Percentiles rank a stretch among this genome's conserved stretches.
Conservation (phyloP, 2,329 filamentous ascomycete genomes). For the Colletotrichum neosansevieriae region DNA sequence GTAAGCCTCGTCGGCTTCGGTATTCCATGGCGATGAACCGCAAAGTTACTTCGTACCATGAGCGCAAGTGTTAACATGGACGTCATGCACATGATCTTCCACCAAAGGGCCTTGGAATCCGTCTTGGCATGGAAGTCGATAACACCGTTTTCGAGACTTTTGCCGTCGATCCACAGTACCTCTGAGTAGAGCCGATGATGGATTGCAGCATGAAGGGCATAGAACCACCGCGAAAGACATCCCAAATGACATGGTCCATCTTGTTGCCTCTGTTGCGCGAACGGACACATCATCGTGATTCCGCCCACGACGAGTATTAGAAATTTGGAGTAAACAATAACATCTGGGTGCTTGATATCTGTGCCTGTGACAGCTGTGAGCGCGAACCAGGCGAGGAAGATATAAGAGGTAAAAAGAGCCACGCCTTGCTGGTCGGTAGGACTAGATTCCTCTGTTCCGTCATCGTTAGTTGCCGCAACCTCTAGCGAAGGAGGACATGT, state of each 20-base stretch:
- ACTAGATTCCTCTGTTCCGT: background rate
- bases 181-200: background rate
- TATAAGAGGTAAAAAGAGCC: background rate
- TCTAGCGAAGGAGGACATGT: background rate
- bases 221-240: background rate
- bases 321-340: background rate
- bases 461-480: background rate
- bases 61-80: background rate
- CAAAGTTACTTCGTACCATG: background rate
- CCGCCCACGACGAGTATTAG: background rate
- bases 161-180: background rate
- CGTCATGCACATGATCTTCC: background rate
- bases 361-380: background rate
- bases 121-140: constrained; percentile 4
- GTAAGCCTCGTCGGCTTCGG: constrained; percentile 2
- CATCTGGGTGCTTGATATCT: background rate
- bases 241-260: background rate
- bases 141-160: constrained; percentile 1
- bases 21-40: background rate
- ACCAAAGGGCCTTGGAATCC: background rate
- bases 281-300: background rate
- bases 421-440: background rate
- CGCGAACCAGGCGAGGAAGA: constrained; percentile 6
- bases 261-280: background rate
- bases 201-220: background rate